These are phyloP conservation scores for Cryptococcus amylolentus DNA, from an alignment of 1,284 basidiomycete genomes.

Conservation along the genomic window DNA sequence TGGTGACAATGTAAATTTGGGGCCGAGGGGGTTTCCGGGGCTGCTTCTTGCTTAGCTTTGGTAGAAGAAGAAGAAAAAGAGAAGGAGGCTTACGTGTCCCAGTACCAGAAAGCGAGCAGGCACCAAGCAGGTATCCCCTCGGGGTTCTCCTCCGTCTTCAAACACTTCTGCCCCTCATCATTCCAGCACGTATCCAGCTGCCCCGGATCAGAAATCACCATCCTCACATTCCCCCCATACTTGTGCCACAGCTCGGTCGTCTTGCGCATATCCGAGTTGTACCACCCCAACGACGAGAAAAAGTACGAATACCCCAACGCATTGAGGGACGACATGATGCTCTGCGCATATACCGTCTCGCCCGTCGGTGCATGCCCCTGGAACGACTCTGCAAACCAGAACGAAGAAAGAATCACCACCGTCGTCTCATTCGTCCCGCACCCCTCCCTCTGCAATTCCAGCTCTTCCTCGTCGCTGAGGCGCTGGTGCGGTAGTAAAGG, in stretches of 20 bases:
- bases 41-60: conserved; percentile 7
- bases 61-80: not conserved
- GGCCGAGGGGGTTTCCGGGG: conserved; percentile 43
- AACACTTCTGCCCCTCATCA: conserved; percentile 20
- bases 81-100: conserved; percentile 36
- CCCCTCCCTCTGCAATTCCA: conserved; percentile 16
- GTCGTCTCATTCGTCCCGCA: conserved; percentile 41
- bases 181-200: conserved; percentile 32
- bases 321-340: conserved; percentile 37
- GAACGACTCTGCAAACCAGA: conserved; percentile 32
- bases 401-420: conserved; percentile 31
- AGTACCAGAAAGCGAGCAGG: conserved; percentile 46
- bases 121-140: conserved; percentile 47
- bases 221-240: conserved; percentile 27
- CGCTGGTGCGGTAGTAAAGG: conserved; percentile 7
- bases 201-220: conserved; percentile 33
- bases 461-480: conserved; percentile 20
- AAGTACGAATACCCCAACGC: conserved; percentile 36
- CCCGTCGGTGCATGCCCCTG: conserved; percentile 25
- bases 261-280: conserved; percentile 32
- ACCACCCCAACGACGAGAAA: conserved; percentile 34
- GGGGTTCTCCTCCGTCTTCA: conserved; percentile 28
- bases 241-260: conserved; percentile 31
- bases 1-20: conserved; percentile 47
- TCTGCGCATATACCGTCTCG: conserved; percentile 38